phyloP scores from a whole-genome alignment of 1,284 basidiomycete species.

The Trametes versicolor region DNA sequence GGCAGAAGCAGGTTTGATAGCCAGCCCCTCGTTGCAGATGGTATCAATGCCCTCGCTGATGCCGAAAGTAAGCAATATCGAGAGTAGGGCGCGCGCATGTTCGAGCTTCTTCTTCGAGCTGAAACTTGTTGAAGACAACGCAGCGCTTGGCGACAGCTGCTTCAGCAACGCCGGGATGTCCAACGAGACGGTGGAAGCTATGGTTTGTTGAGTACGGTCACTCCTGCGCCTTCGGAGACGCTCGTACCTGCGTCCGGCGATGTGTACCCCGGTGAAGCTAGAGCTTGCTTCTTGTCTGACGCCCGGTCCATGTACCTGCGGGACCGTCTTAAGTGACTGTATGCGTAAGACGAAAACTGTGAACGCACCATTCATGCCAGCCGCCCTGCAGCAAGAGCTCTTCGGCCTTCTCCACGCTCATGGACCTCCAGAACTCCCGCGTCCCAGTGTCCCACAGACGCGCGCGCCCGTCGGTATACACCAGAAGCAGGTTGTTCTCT shows the following conservation, averaged over 20 bases:
- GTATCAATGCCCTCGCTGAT: slow-evolving; percentile 69
- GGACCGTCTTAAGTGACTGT: no score
- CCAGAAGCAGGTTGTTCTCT: slow-evolving; percentile 77
- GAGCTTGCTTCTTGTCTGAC: slow-evolving; percentile 2
- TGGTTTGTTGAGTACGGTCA: not conserved
- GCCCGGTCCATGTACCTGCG: slow-evolving; percentile 15
- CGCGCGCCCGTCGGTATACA: slow-evolving; percentile 82
- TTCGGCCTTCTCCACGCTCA: slow-evolving; percentile 78
- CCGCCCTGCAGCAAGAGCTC: slow-evolving; percentile 76
- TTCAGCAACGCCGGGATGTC: slow-evolving; percentile 43
- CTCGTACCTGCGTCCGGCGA: slow-evolving; percentile 23
- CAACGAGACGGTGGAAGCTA: slow-evolving; percentile 43
- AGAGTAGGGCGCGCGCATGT: slow-evolving; percentile 46
- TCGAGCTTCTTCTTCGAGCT: slow-evolving; percentile 29
- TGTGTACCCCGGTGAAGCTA: slow-evolving; percentile 1
- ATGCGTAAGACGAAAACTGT: not conserved
- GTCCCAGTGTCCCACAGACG: slow-evolving; percentile 91
- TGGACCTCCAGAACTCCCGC: slow-evolving; percentile 87
- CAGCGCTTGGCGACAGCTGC: slow-evolving; percentile 26
- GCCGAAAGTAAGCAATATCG: slow-evolving; percentile 53
- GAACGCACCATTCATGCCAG: slow-evolving; percentile 75
- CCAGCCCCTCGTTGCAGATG: slow-evolving; percentile 64
- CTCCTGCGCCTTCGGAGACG: no score
- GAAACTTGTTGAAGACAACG: slow-evolving; percentile 11
- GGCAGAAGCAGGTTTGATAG: slow-evolving; percentile 43